Base-by-base conservation (phyloP, 2,329 filamentous ascomycete species). In the Colletotrichum tropicicola region DNA sequence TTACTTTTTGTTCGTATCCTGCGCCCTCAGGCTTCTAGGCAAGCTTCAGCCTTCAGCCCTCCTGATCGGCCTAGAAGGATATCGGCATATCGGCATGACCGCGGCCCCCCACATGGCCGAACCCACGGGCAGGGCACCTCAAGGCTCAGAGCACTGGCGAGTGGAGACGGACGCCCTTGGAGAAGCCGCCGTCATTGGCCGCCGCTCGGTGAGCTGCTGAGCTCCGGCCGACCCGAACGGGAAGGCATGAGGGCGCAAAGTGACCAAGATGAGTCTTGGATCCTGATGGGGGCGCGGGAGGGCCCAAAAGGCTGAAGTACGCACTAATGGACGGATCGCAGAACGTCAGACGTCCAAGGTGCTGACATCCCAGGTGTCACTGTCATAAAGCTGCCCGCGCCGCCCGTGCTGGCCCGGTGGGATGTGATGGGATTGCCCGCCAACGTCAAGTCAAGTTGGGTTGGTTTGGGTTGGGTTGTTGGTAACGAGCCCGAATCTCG, bases 31-130 rank as follows among this genome's bases (percentile, higher is more conserved):
- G n/a, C n/a, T n/a, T n/a, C n/a, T n/a, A n/a, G n/a, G n/a, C n/a
- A n/a, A n/a, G n/a, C n/a, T n/a, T n/a, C n/a, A n/a, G n/a, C n/a
- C n/a, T n/a, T n/a, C n/a, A n/a, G n/a, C n/a, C n/a, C n/a, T n/a
- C n/a, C n/a, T n/a, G n/a, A n/a, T n/a, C 39, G 39, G 52, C 21
- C 52, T 57, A 58, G 45, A 58, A 35, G 37, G 30, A 63, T 63
- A 63, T 63, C 45, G 54, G 37, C 45, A 37, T 59, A 52, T 39
- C 59, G 54, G 54, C 54, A 52, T 57, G 43, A 35, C 59, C 59
- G 44, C 19, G n/a, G n/a, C 52, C 37, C 43, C 28, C 53, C 59
- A 63, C 19, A 28, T 30, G 27, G 23, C 23, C n/a, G n/a, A n/a
- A n/a, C n/a, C n/a, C n/a, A n/a, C n/a, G n/a, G n/a, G n/a, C n/a